Evolutionary conservation across 805 yeast genomes (phyloP).

Genomic region (Candida alai): DNA sequence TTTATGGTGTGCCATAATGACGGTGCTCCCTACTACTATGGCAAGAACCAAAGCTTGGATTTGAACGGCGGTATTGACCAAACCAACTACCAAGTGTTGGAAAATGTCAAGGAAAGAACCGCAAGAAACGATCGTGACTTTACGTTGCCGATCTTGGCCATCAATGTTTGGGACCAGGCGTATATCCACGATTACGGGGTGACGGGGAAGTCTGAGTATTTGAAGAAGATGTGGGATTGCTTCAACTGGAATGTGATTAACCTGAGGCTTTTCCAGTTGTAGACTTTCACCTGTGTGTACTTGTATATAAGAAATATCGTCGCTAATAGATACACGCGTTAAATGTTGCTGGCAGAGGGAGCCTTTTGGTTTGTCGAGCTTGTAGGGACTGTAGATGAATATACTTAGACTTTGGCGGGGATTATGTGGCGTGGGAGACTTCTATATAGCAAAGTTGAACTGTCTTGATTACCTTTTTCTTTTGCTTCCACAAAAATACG

Average conservation of each 20-base stretch:
- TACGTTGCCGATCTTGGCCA: conserved; percentile 69
- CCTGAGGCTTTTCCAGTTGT: conserved; percentile 42
- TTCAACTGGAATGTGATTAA: conserved; percentile 81
- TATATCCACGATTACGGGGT: conserved; percentile 82
- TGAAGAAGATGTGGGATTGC: conserved; percentile 71
- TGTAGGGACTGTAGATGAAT: too few species aligned
- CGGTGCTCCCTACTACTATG: conserved; percentile 72
- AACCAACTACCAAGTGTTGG: conserved; percentile 47
- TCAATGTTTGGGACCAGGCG: conserved; percentile 89
- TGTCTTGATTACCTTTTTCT: too few species aligned
- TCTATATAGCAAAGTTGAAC: too few species aligned
- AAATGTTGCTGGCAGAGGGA: too few species aligned
- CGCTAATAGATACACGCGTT: too few species aligned
- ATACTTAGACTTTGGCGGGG: too few species aligned
- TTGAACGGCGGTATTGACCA: conserved; percentile 67
- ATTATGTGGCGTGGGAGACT: too few species aligned
- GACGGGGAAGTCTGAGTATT: conserved; percentile 64
- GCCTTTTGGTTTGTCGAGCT: too few species aligned
- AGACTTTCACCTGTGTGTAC: conserved; percentile 8
- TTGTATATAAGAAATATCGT: too few species aligned
- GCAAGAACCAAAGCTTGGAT: conserved; percentile 69
- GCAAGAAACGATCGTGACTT: conserved; percentile 47
- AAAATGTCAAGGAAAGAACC: conserved; percentile 40
- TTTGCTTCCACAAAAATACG: too few species aligned
- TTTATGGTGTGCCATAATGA: conserved; percentile 60